A percentile compares a stretch with the other conserved stretches of the same genome.
Conservation (phyloP, 768 basidiomycete genomes). For the Bullera alba region DNA sequence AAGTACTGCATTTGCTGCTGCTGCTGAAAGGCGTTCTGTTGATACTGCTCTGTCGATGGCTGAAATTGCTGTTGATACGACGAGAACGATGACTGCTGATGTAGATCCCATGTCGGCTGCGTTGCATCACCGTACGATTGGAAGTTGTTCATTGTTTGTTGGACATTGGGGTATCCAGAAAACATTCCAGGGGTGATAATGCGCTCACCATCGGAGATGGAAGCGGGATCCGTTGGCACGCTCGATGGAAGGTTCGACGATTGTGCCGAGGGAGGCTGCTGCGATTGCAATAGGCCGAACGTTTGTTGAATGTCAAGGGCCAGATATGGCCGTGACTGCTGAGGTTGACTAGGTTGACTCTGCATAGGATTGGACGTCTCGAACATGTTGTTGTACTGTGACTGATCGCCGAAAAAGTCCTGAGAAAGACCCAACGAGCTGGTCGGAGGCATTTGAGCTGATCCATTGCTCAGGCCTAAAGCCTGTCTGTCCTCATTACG, state of each 20-base stretch:
- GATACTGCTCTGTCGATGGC: neutral
- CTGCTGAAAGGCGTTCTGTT: neutral
- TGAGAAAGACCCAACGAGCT: too few relatives aligned
- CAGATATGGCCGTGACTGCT: conserved; percentile 11
- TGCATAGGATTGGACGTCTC: too few relatives aligned
- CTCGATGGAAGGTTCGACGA: conserved; percentile 8
- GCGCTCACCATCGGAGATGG: conserved; percentile 5
- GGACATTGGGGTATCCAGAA: neutral
- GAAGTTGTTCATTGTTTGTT: neutral
- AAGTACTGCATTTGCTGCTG: too few relatives aligned
- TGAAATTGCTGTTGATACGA: neutral
- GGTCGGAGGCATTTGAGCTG: too few relatives aligned
- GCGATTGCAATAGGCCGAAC: conserved; percentile 3
- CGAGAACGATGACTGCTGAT: neutral
- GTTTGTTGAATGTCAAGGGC: conserved; percentile 13
- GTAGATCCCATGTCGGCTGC: neutral
- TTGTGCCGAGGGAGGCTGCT: conserved; percentile 7
- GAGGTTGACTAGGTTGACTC: too few relatives aligned
- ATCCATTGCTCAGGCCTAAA: too few relatives aligned
- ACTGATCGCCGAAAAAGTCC: too few relatives aligned
- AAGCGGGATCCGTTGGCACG: neutral
- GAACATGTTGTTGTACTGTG: too few relatives aligned
- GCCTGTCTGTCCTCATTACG: too few relatives aligned
- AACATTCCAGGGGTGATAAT: conserved; percentile 11
- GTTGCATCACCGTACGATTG: neutral